Base-by-base conservation (phyloP, 257 asterid genomes). In the Gynochthodes officinalis region DNA sequence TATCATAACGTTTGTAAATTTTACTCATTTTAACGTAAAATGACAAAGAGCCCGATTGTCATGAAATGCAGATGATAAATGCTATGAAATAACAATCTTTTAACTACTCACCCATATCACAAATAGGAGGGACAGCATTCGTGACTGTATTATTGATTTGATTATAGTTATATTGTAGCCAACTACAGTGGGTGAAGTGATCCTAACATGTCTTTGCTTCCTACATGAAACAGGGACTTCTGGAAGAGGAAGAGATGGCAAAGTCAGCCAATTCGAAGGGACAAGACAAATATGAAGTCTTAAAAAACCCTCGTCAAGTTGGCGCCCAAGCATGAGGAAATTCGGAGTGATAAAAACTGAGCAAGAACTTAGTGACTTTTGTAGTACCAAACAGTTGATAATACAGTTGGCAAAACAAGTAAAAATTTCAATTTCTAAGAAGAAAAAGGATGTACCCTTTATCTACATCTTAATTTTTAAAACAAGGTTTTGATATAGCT, bases 221-320 rank as follows among this genome's bases (percentile, higher is more conserved):
- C n/a, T n/a, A n/a, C n/a, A n/a, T n/a, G n/a, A n/a, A n/a, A n/a
- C n/a, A n/a, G n/a, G n/a, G n/a, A n/a, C n/a, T n/a, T n/a, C n/a
- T n/a, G 32, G 48, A 39, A 28, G 33, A 64, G 65, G 66, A 13
- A 13, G 60, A 71, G 33, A 69, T 35, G 32, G 32, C 37, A 59
- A 15, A 78, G 50, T 64, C 42, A 57, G 58, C 50, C 25, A 77
- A 74, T 21, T 32, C 73, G 43, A 28, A 30, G 33, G 13, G 58
- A 27, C 30, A 46, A 44, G 23, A 49, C 0, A 9, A 13, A 67
- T 11, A 53, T 7, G 6, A 33, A 39, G 25, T 49, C 52, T 33
- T 37, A 3, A 25, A 57, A n/a, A 3, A 68, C 10, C n/a, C 15
- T 40, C 71, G 14, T 25, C 53, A 13, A 25, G 21, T 19, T 12